Evolutionary conservation across 2,329 filamentous ascomycete genomes (phyloP).

Genomic region (Aspergillus aculeatinus): DNA sequence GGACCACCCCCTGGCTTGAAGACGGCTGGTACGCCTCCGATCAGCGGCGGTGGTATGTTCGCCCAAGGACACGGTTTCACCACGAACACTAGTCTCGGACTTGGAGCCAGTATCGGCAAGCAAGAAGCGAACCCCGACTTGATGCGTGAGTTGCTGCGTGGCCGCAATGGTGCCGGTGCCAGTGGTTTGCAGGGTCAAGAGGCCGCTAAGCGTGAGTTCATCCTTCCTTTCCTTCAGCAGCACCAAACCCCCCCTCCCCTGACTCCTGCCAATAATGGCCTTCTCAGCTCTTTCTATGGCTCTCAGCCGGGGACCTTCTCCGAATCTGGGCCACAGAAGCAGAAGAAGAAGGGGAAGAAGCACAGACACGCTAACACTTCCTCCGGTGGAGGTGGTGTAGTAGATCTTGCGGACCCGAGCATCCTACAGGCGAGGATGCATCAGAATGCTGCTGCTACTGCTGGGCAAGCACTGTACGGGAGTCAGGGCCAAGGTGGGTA

Average conservation of each 20-base stretch:
- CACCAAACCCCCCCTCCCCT: conserved; percentile 85
- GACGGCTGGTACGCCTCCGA: conserved; percentile 88
- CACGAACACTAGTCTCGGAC: conserved; percentile 58
- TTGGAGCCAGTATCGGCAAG: conserved; percentile 60
- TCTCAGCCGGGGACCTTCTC: conserved; percentile 80
- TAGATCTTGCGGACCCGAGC: conserved; percentile 99
- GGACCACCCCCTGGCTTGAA: conserved; percentile 94
- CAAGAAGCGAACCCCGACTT: conserved; percentile 75
- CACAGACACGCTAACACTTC: conserved; percentile 99
- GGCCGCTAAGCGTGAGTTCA: conserved; percentile 96
- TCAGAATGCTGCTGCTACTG: conserved; percentile 70
- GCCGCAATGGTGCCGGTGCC: conserved; percentile 58
- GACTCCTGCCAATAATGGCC: conserved; percentile 79
- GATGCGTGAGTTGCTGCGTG: conserved; percentile 78
- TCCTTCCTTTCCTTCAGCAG: conserved; percentile 88
- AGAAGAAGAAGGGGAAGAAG: conserved; percentile 99
- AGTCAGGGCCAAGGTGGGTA: conserved; percentile 91
- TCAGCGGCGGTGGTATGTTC: conserved; percentile 77
- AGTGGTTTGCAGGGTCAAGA: conserved; percentile 73
- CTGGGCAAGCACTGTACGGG: conserved; percentile 85
- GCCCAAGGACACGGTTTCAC: conserved; percentile 84
- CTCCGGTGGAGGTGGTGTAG: conserved; percentile 99
- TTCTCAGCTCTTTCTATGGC: conserved; percentile 89
- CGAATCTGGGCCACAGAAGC: conserved; percentile 85
- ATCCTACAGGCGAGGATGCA: conserved; percentile 98